These are phyloP conservation scores for Pontederia paniculata DNA, from an alignment of 176 grass and related monocot species.

Conservation along the genomic window DNA sequence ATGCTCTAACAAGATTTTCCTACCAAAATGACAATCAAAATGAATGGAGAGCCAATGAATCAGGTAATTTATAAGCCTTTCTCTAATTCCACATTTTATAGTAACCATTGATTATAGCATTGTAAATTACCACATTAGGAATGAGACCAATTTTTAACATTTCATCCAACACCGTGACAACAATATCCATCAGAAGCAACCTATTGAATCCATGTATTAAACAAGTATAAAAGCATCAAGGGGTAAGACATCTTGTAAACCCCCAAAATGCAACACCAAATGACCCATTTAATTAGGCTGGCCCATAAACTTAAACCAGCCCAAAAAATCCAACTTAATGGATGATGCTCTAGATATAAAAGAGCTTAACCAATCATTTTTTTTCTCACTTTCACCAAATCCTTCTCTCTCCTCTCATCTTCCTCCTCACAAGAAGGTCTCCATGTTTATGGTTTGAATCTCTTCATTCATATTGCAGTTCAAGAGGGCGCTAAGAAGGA, in stretches of 20 bases:
- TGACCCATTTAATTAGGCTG: no score
- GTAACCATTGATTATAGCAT: slow-evolving; percentile 42
- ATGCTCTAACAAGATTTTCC: neutral
- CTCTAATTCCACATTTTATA: slow-evolving; percentile 27
- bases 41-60: slow-evolving; percentile 5
- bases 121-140: slow-evolving; percentile 56
- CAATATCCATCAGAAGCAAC: slow-evolving; percentile 44
- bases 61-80: slow-evolving; percentile 20
- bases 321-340: no score
- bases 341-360: no score
- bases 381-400: no score
- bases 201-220: slow-evolving; percentile 53
- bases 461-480: no score
- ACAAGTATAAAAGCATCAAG: slow-evolving; percentile 64
- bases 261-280: no score
- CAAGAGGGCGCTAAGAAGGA: no score
- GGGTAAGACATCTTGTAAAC: slow-evolving; percentile 7
- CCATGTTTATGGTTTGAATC: no score
- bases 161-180: slow-evolving; percentile 36
- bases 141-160: slow-evolving; percentile 35
- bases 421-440: no score
- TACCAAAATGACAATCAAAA: neutral
- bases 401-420: no score
- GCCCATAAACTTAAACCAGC: no score
- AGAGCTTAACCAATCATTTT: no score